Evolutionary conservation across 352 stramenopile species (phyloP).

Genomic region (Chrysophaeum taylorii): DNA sequence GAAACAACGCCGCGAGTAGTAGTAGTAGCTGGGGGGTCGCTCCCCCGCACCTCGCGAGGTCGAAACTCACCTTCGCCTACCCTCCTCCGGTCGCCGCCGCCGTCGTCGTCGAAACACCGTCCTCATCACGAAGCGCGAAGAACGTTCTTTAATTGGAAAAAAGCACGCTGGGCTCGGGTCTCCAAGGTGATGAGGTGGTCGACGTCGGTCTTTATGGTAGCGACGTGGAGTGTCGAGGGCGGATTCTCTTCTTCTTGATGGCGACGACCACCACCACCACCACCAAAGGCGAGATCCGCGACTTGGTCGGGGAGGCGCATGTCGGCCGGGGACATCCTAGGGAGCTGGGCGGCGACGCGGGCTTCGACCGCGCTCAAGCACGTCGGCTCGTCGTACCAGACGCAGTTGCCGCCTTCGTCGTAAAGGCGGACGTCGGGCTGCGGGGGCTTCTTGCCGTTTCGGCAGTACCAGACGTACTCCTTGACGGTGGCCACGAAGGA

Average conservation of each 20-base stretch:
- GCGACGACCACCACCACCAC: too few species aligned
- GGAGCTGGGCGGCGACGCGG: conserved; percentile 7
- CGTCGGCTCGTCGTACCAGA: conserved; percentile 29
- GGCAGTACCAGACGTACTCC: conserved; percentile 46
- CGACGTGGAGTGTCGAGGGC: not conserved
- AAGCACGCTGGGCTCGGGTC: not conserved
- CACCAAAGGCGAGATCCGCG: not conserved
- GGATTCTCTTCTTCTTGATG: not conserved
- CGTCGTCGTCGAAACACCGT: too few species aligned
- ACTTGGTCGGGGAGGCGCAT: not conserved
- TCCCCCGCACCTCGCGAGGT: not conserved
- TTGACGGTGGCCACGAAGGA: conserved; percentile 34
- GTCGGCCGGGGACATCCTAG: not conserved
- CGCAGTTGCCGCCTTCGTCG: conserved; percentile 17
- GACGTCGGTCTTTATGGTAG: not conserved
- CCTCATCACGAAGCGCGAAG: too few species aligned
- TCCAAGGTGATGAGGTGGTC: not conserved
- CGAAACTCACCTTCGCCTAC: not conserved
- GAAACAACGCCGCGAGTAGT: not conserved
- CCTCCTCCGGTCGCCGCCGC: too few species aligned
- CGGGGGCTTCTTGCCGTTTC: conserved; percentile 24
- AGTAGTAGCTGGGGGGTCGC: too few species aligned
- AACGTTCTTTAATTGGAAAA: too few species aligned
- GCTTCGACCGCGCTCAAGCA: conserved; percentile 26
- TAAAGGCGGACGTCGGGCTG: conserved; percentile 15